These are phyloP conservation scores for Dispira simplex DNA, from an alignment of 192 early-diverging fungal genomes.

Conservation along the genomic window DNA sequence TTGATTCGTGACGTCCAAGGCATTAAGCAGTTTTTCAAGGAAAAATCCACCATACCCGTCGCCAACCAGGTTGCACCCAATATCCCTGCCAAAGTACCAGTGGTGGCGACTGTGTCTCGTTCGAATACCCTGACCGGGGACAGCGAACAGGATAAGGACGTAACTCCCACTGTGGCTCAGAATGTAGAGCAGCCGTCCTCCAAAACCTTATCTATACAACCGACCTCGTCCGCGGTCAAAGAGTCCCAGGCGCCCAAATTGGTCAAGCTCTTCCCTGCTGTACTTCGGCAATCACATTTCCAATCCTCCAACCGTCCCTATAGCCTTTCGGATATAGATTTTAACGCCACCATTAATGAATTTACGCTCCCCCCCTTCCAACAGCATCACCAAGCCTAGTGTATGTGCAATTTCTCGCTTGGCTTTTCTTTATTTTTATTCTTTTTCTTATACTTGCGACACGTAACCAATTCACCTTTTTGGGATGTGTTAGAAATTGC, in stretches of 20 bases:
- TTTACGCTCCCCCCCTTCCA: slow-evolving; percentile 6
- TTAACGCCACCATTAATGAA: background rate
- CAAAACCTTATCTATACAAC: no score
- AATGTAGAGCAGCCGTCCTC: background rate
- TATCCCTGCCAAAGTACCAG: background rate
- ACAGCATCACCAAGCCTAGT: background rate
- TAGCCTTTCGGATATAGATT: background rate
- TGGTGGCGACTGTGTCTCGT: background rate
- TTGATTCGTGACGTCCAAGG: slow-evolving; percentile 7
- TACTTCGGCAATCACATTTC: background rate
- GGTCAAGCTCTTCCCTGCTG: background rate
- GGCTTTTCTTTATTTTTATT: background rate
- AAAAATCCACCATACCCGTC: background rate
- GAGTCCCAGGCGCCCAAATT: background rate
- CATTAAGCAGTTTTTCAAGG: slow-evolving; percentile 6
- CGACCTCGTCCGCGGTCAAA: background rate
- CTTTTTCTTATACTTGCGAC: background rate
- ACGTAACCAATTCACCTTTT: background rate
- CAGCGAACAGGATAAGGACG: background rate
- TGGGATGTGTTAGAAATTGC: background rate
- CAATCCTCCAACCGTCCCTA: background rate
- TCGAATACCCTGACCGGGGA: background rate
- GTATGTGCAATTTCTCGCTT: background rate
- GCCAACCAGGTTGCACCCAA: background rate
- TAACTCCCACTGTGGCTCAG: background rate